These are phyloP conservation scores for Fraxinus ornus DNA, from an alignment of 305 asterid species.

Conservation along the genomic window DNA sequence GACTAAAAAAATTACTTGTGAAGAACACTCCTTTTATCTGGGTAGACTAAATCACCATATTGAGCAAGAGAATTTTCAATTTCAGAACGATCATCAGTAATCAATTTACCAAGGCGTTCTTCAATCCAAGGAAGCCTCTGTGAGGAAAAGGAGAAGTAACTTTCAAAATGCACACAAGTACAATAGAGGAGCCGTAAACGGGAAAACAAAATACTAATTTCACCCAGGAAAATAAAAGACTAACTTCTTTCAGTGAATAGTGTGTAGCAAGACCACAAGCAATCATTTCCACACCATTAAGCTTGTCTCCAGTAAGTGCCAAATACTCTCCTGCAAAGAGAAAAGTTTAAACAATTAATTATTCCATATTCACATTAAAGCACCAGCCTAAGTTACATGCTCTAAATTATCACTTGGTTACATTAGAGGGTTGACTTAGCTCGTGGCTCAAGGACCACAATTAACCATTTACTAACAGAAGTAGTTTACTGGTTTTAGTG, in stretches of 20 bases:
- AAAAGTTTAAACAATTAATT: not conserved
- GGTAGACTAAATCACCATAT: constrained; percentile 88
- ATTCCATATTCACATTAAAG: not conserved
- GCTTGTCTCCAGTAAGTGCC: constrained; percentile 92
- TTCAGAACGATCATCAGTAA: constrained; percentile 79
- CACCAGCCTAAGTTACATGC: not conserved
- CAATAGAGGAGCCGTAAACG: not conserved
- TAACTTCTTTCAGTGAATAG: constrained; percentile 70
- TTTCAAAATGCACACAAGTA: constrained; percentile 18
- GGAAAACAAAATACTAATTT: constrained; percentile 48
- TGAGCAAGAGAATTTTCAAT: constrained; percentile 84
- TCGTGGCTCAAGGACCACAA: not conserved
- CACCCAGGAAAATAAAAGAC: constrained; percentile 37
- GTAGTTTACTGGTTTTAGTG: not conserved
- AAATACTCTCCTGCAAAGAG: constrained; percentile 80
- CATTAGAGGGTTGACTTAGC: not conserved
- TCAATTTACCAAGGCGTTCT: constrained; percentile 84
- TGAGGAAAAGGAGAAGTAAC: constrained; percentile 13
- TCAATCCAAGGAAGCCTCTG: constrained; percentile 95
- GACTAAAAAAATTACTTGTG: constrained; percentile 49
- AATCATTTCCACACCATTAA: constrained; percentile 89
- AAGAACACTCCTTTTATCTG: constrained; percentile 61
- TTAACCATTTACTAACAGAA: not conserved
- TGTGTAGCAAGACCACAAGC: constrained; percentile 97
- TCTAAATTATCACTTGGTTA: not conserved